These are phyloP conservation scores for Ceratocystis albifundus DNA, from an alignment of 2,329 filamentous ascomycete species.

Conservation along the genomic window DNA sequence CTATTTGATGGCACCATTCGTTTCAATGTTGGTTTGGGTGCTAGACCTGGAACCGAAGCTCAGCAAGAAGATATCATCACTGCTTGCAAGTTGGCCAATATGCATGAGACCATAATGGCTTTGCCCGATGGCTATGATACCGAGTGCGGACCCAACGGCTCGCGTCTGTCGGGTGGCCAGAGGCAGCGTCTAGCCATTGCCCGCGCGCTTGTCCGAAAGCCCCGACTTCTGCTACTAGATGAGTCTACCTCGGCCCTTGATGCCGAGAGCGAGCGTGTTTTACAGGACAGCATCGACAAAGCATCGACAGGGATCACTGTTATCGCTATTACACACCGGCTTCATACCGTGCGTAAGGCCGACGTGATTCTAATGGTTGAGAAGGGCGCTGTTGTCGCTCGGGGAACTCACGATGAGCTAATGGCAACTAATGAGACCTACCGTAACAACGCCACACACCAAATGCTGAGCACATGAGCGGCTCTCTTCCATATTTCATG, in stretches of 20 bases:
- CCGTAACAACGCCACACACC: conserved; percentile 41
- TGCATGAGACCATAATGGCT: conserved; percentile 54
- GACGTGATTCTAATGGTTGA: conserved; percentile 49
- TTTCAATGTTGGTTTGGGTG: conserved; percentile 47
- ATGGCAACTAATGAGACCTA: conserved; percentile 43
- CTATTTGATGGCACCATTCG: conserved; percentile 45
- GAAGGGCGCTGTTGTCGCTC: conserved; percentile 41
- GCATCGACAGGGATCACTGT: conserved; percentile 44
- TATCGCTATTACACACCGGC: conserved; percentile 46
- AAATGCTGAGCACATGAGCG: conserved; percentile 33
- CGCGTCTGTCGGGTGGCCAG: conserved; percentile 66
- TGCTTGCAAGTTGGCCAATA: conserved; percentile 56
- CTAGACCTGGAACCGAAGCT: conserved; percentile 42
- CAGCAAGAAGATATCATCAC: conserved; percentile 51
- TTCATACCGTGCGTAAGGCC: conserved; percentile 46
- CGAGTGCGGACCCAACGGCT: conserved; percentile 58
- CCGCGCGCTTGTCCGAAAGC: conserved; percentile 59
- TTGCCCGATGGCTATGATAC: conserved; percentile 57
- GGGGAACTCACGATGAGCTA: conserved; percentile 43
- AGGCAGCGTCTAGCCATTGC: conserved; percentile 69
- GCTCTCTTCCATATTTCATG: neutral
- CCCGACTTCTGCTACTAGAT: conserved; percentile 64
- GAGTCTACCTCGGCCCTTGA: conserved; percentile 74
- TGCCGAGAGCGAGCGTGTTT: conserved; percentile 51
- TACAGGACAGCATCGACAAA: conserved; percentile 55